Base-by-base conservation (phyloP, 1,139 yeast genomes). In the Kurtzmaniella natalensis region DNA sequence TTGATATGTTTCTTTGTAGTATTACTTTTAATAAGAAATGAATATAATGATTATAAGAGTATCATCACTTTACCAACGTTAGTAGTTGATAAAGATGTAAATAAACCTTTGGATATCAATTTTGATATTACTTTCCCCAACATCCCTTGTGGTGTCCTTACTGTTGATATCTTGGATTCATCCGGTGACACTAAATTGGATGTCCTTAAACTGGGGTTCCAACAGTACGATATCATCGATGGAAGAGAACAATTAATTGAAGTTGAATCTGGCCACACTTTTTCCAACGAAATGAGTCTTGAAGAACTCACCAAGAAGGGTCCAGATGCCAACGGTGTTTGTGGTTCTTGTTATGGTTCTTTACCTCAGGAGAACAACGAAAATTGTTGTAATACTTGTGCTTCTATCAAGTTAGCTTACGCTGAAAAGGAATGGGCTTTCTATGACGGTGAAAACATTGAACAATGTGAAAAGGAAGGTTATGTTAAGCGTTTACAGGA, bases 301-400 rank as follows among this genome's bases (percentile, higher is more conserved):
- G 47, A 48, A n/a, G 59, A 52, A 17, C 41, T 60, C 39, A 68
- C 72, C 10, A 20, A 15, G 15, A n/a, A 16, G 5, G 37, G 37
- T 11, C 28, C 28, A 9, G 38, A 35, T 23, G 22, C 29, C 7
- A 22, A 30, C 5, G 38, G 38, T 3, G 48, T 50, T 13, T 88
- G 96, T 68, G 97, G 96, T 1, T 72, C 94, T 0, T 92, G 98
- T 61, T 89, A 87, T 55, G 96, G 96, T 1, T 79, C 94, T 0
- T 67, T 76, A 34, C 78, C 77, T 40, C 94, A 85, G 49, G 67
- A 68, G 7, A 77, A 79, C 44, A 25, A 25, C n/a, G 57, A 54
- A 6, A 41, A 52, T 15, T 88, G 96, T 61, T 92, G 98, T 60
- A 85, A 88, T 55, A 74, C 82, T 25, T 92, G 98, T 67, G 83